A percentile compares a stretch with the other conserved stretches of the same genome.
phyloP scores from a whole-genome alignment of 192 early-diverging fungal genomes.

The Geranomyces michiganensis region DNA sequence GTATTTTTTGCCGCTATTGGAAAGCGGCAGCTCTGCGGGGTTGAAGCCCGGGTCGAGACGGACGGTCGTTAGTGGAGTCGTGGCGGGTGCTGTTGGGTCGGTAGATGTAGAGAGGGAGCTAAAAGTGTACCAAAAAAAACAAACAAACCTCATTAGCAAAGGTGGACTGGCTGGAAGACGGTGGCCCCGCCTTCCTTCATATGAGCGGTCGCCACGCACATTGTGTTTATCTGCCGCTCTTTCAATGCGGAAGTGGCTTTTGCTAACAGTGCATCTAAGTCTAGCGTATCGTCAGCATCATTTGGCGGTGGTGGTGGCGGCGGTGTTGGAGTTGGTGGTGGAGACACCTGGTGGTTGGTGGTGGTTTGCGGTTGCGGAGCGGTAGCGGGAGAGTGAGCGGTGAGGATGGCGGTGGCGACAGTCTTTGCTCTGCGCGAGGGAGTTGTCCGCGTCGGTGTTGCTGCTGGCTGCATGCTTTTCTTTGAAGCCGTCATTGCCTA shows the following conservation, averaged over 20 bases:
- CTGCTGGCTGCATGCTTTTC: no score
- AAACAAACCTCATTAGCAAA: background rate
- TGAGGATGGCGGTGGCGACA: no score
- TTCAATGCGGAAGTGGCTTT: slow-evolving; percentile 25
- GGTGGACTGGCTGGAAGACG: no score
- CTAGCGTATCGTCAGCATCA: slow-evolving; percentile 9
- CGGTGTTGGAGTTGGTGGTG: no score
- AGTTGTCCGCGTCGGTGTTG: no score
- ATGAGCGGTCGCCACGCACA: slow-evolving; percentile 7
- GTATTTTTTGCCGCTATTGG: slow-evolving; percentile 11
- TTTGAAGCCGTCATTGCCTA: no score
- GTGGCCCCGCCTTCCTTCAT: background rate
- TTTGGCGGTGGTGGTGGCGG: background rate
- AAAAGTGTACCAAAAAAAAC: background rate
- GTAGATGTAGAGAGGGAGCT: slow-evolving; percentile 1
- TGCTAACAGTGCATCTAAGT: slow-evolving; percentile 34
- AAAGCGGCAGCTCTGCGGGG: background rate
- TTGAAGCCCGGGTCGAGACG: slow-evolving; percentile 24
- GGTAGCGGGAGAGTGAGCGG: no score
- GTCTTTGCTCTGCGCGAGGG: no score
- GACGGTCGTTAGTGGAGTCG: slow-evolving; percentile 16
- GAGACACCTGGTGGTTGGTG: no score
- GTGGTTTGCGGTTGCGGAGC: no score
- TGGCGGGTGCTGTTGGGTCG: background rate
- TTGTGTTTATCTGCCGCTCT: slow-evolving; percentile 15